phyloP scores from a whole-genome alignment of 768 basidiomycete species.

The Amyloporia xantha region DNA sequence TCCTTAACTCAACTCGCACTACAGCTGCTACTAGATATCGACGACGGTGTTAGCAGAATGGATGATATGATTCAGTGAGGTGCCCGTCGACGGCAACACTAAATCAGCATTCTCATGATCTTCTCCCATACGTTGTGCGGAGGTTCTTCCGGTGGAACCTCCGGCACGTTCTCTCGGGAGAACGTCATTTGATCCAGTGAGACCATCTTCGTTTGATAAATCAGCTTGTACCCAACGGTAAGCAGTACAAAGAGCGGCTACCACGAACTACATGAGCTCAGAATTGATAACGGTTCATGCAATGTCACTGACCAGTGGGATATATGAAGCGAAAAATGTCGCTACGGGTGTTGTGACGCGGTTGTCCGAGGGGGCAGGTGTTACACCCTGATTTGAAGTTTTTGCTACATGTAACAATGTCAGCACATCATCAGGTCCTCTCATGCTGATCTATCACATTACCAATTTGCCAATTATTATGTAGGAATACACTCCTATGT shows the following conservation, averaged over 20 bases:
- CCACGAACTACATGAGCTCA: no score
- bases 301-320: slow-evolving; percentile 19
- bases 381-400: no score
- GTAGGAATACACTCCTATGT: slow-evolving; percentile 20
- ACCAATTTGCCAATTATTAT: slow-evolving; percentile 21
- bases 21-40: no score
- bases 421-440: no score
- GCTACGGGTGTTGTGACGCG: slow-evolving; percentile 11
- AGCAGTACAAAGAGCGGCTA: slow-evolving; percentile 22
- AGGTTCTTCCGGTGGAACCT: background rate
- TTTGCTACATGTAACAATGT: no score
- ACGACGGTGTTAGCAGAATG: no score
- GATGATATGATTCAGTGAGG: background rate
- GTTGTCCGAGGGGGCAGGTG: no score
- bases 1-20: background rate
- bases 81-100: no score
- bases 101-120: background rate
- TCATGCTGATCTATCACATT: no score
- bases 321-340: slow-evolving; percentile 21
- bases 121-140: background rate
- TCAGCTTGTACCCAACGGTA: slow-evolving; percentile 25
- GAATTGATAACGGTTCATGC: no score
- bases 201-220: slow-evolving; percentile 22
- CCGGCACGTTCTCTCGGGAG: slow-evolving; percentile 4
- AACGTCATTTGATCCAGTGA: slow-evolving; percentile 20